These are phyloP conservation scores for Coleophoma eucalyptorum DNA, from an alignment of 2,329 filamentous ascomycete species.

Conservation along the genomic window DNA sequence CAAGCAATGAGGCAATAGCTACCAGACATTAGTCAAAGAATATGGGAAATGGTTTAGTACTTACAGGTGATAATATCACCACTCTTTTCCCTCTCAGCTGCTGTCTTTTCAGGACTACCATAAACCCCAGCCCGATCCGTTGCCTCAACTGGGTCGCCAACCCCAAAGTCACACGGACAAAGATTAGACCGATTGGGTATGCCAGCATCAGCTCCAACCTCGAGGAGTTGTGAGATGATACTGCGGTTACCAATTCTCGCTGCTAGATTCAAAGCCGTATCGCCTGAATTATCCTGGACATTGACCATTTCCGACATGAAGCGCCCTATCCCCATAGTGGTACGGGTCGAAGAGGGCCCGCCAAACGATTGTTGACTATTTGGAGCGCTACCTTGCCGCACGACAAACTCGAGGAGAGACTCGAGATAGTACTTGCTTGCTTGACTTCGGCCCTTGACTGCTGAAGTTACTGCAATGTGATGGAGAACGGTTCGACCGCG, in stretches of 20 bases:
- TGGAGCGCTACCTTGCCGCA: slow-evolving; percentile 71
- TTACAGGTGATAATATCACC: slow-evolving; percentile 77
- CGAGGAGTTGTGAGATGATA: slow-evolving; percentile 93
- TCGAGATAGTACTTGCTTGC: slow-evolving; percentile 96
- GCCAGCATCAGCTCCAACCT: slow-evolving; percentile 90
- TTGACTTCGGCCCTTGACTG: slow-evolving; percentile 86
- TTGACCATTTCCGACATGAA: slow-evolving; percentile 99
- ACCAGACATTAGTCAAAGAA: slow-evolving; percentile 27
- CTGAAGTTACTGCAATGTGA: slow-evolving; percentile 93
- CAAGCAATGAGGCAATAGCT: slow-evolving; percentile 81
- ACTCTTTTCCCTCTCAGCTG: slow-evolving; percentile 64
- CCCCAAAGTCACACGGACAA: slow-evolving; percentile 89
- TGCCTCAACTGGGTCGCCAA: slow-evolving; percentile 59
- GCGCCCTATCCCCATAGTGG: slow-evolving; percentile 72
- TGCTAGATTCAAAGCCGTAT: slow-evolving; percentile 91
- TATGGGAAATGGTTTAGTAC: slow-evolving; percentile 28
- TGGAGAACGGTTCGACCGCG: slow-evolving; percentile 90
- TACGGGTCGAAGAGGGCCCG: slow-evolving; percentile 11
- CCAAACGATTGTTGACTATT: slow-evolving; percentile 42
- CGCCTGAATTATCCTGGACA: slow-evolving; percentile 86
- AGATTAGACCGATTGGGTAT: slow-evolving; percentile 89
- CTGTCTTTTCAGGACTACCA: slow-evolving; percentile 40
- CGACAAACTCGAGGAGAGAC: slow-evolving; percentile 89
- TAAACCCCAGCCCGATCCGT: slow-evolving; percentile 39
- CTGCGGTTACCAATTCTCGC: slow-evolving; percentile 89